Evolutionary conservation across 2,329 filamentous ascomycete genomes (phyloP), one percentile per base, ranked within the genome.

Genomic region (Xylariaceae sp.): DNA sequence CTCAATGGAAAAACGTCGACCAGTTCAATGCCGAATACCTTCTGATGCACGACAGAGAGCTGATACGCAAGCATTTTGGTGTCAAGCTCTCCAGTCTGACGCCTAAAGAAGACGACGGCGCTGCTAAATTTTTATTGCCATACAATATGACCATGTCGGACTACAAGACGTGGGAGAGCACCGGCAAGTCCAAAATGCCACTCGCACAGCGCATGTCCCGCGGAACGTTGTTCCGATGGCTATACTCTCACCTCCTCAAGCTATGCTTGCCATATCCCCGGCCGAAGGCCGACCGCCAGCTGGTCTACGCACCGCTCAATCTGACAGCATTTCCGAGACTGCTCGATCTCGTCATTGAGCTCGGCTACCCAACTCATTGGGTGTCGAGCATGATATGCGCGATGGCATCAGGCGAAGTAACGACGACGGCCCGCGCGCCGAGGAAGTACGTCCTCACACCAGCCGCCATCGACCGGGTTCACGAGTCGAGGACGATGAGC

Each of bases 21-120:
- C 49, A 62, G 7, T 66, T 66, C 40, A 63, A 65, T 44, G 51
- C 65, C 4, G 65, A 69, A 44, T 63, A 67, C 40, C 42, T 68
- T 3, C 52, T 68, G 34, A 66, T 69, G 64, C 36, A 61, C 17
- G 56, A 68, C 42, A 50, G 43, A 14, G 31, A 55, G 16, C 55
- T 51, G 16, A 58, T 70, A 17, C 47, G 49, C 3, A 54, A 60
- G 9, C 63, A 68, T 43, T 68, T 67, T 47, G 44, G 42, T 1
- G 36, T 69, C 16, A 47, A 42, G 34, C 54, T 50, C 12, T 38
- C 43, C 2, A 42, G 42, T 6, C 12, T 19, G 12, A 16, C 19
- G 1, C 43, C 39, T 11, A 14, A 43, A 36, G 13, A 40, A 4
- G 22, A 28, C 4, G 22, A 28, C 22, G 22, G 7, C 7, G 22